These are phyloP conservation scores for Tricholoma flavovirens DNA, from an alignment of 768 basidiomycete species.

Conservation along the genomic window DNA sequence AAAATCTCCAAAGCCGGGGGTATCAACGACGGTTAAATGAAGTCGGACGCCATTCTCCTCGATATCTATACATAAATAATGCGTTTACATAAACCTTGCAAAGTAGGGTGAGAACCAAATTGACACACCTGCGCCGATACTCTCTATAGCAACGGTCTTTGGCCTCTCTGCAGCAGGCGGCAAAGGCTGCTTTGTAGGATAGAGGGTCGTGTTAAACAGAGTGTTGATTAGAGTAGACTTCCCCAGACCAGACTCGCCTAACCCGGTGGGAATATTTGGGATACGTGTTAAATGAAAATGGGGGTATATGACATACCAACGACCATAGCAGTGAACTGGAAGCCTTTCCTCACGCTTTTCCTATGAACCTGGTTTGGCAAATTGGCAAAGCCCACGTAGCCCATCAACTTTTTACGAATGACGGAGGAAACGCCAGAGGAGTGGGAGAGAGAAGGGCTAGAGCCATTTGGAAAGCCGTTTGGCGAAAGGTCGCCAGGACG, in stretches of 20 bases:
- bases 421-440: slow-evolving; percentile 37
- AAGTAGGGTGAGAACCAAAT: slow-evolving; percentile 12
- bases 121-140: slow-evolving; percentile 88
- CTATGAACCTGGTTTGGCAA: slow-evolving; percentile 99
- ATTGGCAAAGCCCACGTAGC: slow-evolving; percentile 95
- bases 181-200: slow-evolving; percentile 80
- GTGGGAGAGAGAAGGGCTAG: slow-evolving; percentile 51
- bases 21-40: slow-evolving; percentile 98
- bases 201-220: slow-evolving; percentile 94
- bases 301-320: slow-evolving; percentile 56
- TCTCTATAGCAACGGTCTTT: slow-evolving; percentile 96
- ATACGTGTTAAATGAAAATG: slow-evolving; percentile 17
- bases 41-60: slow-evolving; percentile 97
- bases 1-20: slow-evolving; percentile 98
- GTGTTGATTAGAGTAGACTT: slow-evolving; percentile 99
- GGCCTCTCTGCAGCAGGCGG: slow-evolving; percentile 83
- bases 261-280: slow-evolving; percentile 13
- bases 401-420: slow-evolving; percentile 89
- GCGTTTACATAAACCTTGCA: slow-evolving; percentile 17
- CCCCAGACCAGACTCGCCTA: slow-evolving; percentile 96
- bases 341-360: slow-evolving; percentile 96
- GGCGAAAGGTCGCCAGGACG: slow-evolving; percentile 57
- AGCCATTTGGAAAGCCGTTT: slow-evolving; percentile 58
- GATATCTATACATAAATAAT: slow-evolving; percentile 63
- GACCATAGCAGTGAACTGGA: slow-evolving; percentile 99